Evolutionary conservation across 805 yeast genomes (phyloP).

Genomic region (Kregervanrija fluxuum): DNA sequence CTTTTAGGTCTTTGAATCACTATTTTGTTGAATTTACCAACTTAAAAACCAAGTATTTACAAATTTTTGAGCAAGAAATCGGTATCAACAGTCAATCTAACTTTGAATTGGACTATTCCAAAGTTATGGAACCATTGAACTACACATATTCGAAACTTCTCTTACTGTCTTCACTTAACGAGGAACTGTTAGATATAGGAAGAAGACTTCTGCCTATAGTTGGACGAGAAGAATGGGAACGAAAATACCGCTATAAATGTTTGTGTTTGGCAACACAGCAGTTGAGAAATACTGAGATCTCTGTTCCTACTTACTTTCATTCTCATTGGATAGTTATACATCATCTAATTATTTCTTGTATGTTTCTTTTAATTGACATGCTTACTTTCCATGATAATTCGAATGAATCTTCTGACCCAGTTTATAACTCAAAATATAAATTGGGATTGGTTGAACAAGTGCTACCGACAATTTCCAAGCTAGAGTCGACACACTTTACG

Average conservation of each 20-base stretch:
- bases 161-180: background rate
- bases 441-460: background rate
- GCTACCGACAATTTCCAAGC: background rate
- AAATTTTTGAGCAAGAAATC: too few species aligned
- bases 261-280: background rate
- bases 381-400: constrained; percentile 1
- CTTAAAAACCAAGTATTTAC: too few species aligned
- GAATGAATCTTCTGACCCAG: too few species aligned
- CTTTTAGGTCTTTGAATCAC: background rate
- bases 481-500: constrained; percentile 4
- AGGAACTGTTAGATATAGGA: background rate
- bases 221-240: constrained; percentile 3
- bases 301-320: constrained; percentile 1
- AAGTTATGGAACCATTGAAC: background rate
- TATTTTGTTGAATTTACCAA: background rate
- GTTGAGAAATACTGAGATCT: background rate
- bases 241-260: constrained; percentile 1
- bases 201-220: background rate
- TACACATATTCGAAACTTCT: constrained; percentile 1
- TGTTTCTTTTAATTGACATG: constrained; percentile 7
- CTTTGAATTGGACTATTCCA: too few species aligned
- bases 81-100: too few species aligned
- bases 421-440: too few species aligned
- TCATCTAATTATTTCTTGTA: constrained; percentile 2
- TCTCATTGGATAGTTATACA: constrained; percentile 7